Conservation (phyloP, 164 flowering plant species). For the Liquidambar formosana region DNA sequence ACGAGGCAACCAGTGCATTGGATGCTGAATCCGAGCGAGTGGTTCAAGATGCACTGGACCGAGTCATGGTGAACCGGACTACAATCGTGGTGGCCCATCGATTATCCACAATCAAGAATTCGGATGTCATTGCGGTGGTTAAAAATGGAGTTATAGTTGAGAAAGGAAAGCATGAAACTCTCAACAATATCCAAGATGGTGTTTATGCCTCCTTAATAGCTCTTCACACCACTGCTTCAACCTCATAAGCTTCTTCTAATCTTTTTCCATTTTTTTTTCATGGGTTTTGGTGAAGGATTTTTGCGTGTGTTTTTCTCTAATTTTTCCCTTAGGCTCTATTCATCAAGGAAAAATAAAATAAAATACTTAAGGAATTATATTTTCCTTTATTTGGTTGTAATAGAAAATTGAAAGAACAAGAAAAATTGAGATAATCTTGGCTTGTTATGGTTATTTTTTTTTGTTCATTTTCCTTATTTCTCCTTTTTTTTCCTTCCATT, state of each 20-base stretch:
- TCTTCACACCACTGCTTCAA: constrained; percentile 49
- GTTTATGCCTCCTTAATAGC: constrained; percentile 69
- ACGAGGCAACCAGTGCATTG: constrained; percentile 81
- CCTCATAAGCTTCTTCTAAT: neutral
- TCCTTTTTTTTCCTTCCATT: too few relatives aligned
- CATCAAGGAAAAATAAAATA: too few relatives aligned
- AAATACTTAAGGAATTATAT: too few relatives aligned
- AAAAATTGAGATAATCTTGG: too few relatives aligned
- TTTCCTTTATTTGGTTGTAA: too few relatives aligned
- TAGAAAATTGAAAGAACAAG: too few relatives aligned
- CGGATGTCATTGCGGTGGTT: constrained; percentile 69
- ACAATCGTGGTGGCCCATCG: constrained; percentile 83
- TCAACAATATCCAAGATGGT: constrained; percentile 53
- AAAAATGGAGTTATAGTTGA: constrained; percentile 73
- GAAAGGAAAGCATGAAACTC: constrained; percentile 66
- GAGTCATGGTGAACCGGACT: constrained; percentile 69
- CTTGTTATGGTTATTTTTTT: too few relatives aligned
- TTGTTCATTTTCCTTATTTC: too few relatives aligned
- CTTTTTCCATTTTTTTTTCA: too few relatives aligned
- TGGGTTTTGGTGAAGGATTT: too few relatives aligned
- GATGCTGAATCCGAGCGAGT: constrained; percentile 77
- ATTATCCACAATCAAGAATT: constrained; percentile 66
- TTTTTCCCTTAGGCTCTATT: too few relatives aligned
- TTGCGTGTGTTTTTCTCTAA: too few relatives aligned
- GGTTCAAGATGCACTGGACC: constrained; percentile 76